Evolutionary conservation across 2,329 filamentous ascomycete genomes (phyloP).

Genomic region (Ceratocystis destructans): DNA sequence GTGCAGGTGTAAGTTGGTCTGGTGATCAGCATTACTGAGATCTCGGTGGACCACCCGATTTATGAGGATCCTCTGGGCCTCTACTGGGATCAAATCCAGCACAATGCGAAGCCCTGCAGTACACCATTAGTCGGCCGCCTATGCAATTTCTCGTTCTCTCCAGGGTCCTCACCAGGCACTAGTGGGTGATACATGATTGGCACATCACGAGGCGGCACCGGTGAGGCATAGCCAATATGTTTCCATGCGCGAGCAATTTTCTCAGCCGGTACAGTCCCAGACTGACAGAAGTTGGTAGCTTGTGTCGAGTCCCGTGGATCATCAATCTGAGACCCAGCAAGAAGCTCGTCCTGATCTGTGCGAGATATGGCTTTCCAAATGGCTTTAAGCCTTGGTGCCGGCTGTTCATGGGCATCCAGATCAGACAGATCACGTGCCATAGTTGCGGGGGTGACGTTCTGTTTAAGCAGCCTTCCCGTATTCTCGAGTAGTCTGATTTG

Average conservation of each 20-base stretch:
- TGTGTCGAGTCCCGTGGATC: slow-evolving; percentile 28
- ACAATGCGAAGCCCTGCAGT: slow-evolving; percentile 60
- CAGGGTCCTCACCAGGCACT: slow-evolving; percentile 47
- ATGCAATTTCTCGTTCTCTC: background rate
- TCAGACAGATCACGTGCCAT: slow-evolving; percentile 23
- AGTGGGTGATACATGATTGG: slow-evolving; percentile 50
- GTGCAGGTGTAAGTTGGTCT: slow-evolving; percentile 83
- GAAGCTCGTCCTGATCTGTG: slow-evolving; percentile 39
- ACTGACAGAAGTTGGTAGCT: slow-evolving; percentile 33
- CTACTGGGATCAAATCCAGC: slow-evolving; percentile 57
- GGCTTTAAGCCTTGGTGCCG: slow-evolving; percentile 53
- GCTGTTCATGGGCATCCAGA: slow-evolving; percentile 65
- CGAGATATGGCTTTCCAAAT: slow-evolving; percentile 65
- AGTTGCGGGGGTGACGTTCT: background rate
- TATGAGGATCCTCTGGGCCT: slow-evolving; percentile 56
- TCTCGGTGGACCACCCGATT: slow-evolving; percentile 63
- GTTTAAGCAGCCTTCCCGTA: background rate
- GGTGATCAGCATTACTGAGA: slow-evolving; percentile 56
- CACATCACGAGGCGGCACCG: slow-evolving; percentile 28
- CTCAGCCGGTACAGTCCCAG: slow-evolving; percentile 31
- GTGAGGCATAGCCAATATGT: slow-evolving; percentile 28
- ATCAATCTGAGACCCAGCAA: slow-evolving; percentile 43
- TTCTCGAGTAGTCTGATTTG: background rate
- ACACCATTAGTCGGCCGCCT: background rate
- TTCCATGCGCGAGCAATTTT: slow-evolving; percentile 33